Evolutionary conservation across 179 eudicot genomes (phyloP).

Genomic region (Beta lomatogona): DNA sequence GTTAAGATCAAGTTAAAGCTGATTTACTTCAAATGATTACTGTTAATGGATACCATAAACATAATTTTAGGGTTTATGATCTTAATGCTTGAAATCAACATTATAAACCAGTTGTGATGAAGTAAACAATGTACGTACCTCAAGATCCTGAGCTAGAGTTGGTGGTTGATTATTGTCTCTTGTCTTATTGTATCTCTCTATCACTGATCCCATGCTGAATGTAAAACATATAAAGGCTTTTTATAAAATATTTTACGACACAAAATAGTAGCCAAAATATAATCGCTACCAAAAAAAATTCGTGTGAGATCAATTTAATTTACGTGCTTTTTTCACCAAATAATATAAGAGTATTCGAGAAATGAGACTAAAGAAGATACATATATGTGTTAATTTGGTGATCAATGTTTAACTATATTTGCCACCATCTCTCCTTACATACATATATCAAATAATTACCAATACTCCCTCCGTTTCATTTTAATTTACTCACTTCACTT

Average conservation of each 20-base stretch:
- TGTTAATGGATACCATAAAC: not conserved
- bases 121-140: slow-evolving; percentile 34
- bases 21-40: not conserved
- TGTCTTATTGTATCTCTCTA: slow-evolving; percentile 50
- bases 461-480: no score
- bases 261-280: no score
- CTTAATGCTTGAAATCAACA: not conserved
- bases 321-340: no score
- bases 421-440: no score
- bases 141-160: slow-evolving; percentile 40
- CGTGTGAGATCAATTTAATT: no score
- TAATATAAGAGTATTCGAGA: no score
- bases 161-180: slow-evolving; percentile 38
- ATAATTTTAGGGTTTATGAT: not conserved
- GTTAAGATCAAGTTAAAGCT: not conserved
- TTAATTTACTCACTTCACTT: fast-evolving
- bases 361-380: no score
- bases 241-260: no score
- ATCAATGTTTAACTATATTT: no score
- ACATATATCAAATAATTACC: no score
- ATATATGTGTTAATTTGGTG: no score
- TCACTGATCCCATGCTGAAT: slow-evolving; percentile 54
- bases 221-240: not conserved
- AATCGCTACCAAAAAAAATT: no score
- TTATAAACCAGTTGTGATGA: not conserved